phyloP scores from a whole-genome alignment of 441 rosid species.

The Populus tomentosa region DNA sequence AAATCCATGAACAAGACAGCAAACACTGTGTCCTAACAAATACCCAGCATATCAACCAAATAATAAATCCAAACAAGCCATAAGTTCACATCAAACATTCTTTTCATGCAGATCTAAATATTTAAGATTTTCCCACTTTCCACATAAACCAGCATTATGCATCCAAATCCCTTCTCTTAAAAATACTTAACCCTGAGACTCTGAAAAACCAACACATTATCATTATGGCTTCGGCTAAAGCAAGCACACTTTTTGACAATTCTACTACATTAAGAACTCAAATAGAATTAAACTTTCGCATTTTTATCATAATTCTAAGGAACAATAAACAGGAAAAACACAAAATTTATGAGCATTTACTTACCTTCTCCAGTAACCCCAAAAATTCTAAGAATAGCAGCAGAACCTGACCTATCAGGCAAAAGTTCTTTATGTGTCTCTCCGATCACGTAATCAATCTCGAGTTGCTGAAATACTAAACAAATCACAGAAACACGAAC shows the following conservation, averaged over 20 bases:
- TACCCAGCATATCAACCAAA: not conserved
- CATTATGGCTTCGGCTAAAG: not conserved
- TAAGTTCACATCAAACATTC: not conserved
- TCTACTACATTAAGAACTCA: not conserved
- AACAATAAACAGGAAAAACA: not conserved
- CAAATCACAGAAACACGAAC: not conserved
- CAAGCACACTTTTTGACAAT: not conserved
- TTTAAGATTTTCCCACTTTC: not conserved
- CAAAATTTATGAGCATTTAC: not conserved
- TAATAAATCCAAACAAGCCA: not conserved
- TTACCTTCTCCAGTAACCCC: slow-evolving; percentile 93
- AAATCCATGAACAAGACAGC: slow-evolving; percentile 94
- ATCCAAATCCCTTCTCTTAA: not conserved
- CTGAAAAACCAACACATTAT: not conserved
- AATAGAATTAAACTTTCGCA: not conserved
- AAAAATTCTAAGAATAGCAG: slow-evolving; percentile 77
- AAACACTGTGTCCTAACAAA: slow-evolving; percentile 80
- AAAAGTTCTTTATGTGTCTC: slow-evolving; percentile 53
- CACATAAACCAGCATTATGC: not conserved
- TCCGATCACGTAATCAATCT: slow-evolving; percentile 81
- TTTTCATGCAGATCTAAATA: not conserved
- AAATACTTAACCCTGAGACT: not conserved
- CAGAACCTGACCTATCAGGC: slow-evolving; percentile 70
- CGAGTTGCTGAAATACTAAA: slow-evolving; percentile 87
- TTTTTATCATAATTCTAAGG: not conserved